Evolutionary conservation across 345 rosid species (phyloP).

Genomic region (Populus pruinosa): DNA sequence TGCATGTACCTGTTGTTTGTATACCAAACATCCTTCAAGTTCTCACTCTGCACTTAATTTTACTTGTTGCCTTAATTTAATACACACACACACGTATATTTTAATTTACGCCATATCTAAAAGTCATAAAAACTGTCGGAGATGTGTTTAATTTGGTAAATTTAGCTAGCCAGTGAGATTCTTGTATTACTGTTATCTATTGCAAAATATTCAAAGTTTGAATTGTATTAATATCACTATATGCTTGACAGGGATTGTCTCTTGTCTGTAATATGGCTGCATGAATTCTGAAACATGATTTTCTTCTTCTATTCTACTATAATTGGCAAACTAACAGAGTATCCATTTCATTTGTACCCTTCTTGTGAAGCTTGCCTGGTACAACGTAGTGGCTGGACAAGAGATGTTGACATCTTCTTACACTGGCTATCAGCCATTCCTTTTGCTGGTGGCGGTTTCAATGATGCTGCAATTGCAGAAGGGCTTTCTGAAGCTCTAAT

Average conservation of each 20-base stretch:
- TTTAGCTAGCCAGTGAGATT: not conserved
- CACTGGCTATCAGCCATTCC: conserved; percentile 75
- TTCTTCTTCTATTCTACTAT: not conserved
- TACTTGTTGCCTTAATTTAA: not conserved
- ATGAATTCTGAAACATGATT: not conserved
- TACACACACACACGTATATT: not conserved
- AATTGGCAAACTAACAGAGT: not conserved
- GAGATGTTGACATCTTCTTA: conserved; percentile 70
- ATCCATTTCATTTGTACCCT: not conserved
- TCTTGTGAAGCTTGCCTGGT: conserved; percentile 68
- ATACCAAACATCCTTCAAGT: not conserved
- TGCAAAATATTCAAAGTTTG: not conserved
- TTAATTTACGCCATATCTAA: not conserved
- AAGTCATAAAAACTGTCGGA: not conserved
- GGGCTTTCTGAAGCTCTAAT: conserved; percentile 95
- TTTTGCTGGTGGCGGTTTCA: conserved; percentile 90
- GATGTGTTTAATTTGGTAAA: not conserved
- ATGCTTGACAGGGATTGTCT: not conserved
- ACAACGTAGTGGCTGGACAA: conserved; percentile 95
- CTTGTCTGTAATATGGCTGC: not conserved
- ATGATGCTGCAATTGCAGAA: conserved; percentile 93
- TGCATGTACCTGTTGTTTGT: not conserved
- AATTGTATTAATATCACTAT: not conserved
- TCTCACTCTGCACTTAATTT: not conserved
- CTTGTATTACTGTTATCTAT: not conserved